Base-by-base conservation (phyloP, 768 basidiomycete species). In the Mrakia frigida region DNA sequence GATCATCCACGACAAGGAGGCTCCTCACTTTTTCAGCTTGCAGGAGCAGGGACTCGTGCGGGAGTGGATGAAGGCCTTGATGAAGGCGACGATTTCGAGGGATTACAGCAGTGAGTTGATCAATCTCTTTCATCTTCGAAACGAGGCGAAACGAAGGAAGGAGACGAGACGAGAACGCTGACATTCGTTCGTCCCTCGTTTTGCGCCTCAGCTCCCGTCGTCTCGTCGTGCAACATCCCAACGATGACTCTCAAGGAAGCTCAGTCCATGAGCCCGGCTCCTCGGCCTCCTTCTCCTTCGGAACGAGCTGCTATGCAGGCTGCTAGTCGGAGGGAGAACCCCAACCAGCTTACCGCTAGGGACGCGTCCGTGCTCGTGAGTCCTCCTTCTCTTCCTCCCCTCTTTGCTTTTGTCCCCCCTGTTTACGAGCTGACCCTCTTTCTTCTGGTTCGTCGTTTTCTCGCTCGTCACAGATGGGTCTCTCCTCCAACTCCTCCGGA, bases 51-150 rank as follows among this genome's bases (percentile, higher is more conserved):
- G 85, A 0, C 84, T 89, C 52, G 87, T 97, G 68, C 89, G 97
- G n/a, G 93, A 93, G 79, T 98, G 97, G 96, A 98, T 98, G 97
- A 99, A 98, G 85, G 93, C 95, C 11, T 89, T 99, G 79, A 98
- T 98, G 93, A 99, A 98, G 83, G 93, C 96, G 3, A 98, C 96
- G 18, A 99, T 99, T 80, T 90, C 89, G 13, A 86, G 97, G 74
- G 97, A 98, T 82, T 98, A 95, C 82, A 88, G 90, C 13, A 91
- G 94, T 95, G 80, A 53, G 90, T 86, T 53, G 35, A 3, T 25
- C 0, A 25, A 35, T 50, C 61, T 59, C 28, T 6, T n/a, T 11
- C 16, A n/a, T 61, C 28, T 33, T 67, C 16, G 33, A 39, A 18
- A n/a, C 13, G 65, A 68, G 31, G 21, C 43, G 18, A 52, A 7